These are phyloP conservation scores for Ascobolus immersus DNA, from an alignment of 495 filamentous ascomycete genomes.

Conservation along the genomic window DNA sequence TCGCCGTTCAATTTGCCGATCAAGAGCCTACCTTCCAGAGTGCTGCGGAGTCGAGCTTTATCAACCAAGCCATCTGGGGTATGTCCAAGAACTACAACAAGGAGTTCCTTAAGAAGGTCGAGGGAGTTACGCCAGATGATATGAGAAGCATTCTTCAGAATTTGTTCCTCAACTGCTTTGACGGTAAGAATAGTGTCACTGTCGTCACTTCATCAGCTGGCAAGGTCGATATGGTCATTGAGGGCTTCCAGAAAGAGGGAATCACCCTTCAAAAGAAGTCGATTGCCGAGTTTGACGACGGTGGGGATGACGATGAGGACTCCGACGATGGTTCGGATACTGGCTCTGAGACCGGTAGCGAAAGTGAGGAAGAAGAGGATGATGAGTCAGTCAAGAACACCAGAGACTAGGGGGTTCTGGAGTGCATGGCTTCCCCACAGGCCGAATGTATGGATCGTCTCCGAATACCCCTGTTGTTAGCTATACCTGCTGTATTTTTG, in stretches of 20 bases:
- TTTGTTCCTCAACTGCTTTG: constrained; percentile 53
- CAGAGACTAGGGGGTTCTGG: no score
- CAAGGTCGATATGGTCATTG: constrained; percentile 57
- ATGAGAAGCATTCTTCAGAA: constrained; percentile 49
- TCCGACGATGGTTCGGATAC: constrained; percentile 26
- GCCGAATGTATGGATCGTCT: no score
- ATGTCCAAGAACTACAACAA: constrained; percentile 56
- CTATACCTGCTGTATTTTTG: no score
- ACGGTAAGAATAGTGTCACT: constrained; percentile 48
- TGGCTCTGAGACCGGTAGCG: constrained; percentile 14
- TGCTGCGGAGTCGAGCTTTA: constrained; percentile 59
- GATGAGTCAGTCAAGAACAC: no score
- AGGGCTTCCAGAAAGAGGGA: constrained; percentile 42
- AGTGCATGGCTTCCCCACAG: no score
- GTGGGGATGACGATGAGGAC: constrained; percentile 40
- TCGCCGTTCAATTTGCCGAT: constrained; percentile 63
- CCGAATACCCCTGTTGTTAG: no score
- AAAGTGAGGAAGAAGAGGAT: constrained; percentile 23
- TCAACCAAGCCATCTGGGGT: constrained; percentile 50
- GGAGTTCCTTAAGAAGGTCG: constrained; percentile 47
- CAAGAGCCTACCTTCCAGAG: constrained; percentile 58
- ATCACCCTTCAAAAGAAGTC: constrained; percentile 52
- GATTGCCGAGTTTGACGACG: constrained; percentile 66
- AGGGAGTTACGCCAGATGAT: constrained; percentile 49
- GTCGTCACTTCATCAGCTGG: constrained; percentile 71